phyloP scores from a whole-genome alignment of 495 filamentous ascomycete genomes.

The Staphylotrichum tortipilum region DNA sequence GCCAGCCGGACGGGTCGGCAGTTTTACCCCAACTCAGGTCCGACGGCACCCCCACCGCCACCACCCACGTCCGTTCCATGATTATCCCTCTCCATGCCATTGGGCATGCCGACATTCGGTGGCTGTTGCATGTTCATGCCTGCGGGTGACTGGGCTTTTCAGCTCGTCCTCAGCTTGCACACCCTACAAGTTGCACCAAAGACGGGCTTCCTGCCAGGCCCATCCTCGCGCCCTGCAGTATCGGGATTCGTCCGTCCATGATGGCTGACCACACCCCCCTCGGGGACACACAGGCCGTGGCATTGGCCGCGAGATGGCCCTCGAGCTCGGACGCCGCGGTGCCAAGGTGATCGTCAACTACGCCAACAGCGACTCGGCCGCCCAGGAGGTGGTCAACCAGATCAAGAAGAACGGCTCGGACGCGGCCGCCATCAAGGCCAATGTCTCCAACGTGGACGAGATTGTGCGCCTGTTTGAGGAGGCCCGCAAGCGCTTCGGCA shows the following conservation, averaged over 20 bases:
- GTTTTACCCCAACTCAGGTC: slow-evolving; percentile 31
- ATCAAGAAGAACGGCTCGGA: slow-evolving; percentile 51
- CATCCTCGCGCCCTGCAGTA: too few species aligned
- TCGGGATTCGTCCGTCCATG: too few species aligned
- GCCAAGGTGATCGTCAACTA: slow-evolving; percentile 75
- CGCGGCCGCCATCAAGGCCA: slow-evolving; percentile 63
- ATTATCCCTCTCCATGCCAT: too few species aligned
- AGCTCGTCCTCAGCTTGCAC: too few species aligned
- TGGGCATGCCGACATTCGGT: too few species aligned
- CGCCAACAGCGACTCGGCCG: slow-evolving; percentile 49
- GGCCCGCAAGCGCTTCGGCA: slow-evolving; percentile 51
- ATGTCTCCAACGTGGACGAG: slow-evolving; percentile 59
- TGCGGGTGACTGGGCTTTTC: too few species aligned
- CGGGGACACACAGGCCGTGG: slow-evolving; percentile 46
- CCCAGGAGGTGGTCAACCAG: slow-evolving; percentile 52
- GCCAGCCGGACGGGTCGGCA: slow-evolving; percentile 11
- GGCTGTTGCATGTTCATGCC: too few species aligned
- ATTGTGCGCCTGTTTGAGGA: slow-evolving; percentile 45
- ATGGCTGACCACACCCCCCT: background rate
- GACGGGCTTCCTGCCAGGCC: too few species aligned
- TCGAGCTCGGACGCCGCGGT: slow-evolving; percentile 69
- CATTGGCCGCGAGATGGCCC: slow-evolving; percentile 67
- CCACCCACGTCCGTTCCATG: too few species aligned
- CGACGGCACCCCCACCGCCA: slow-evolving; percentile 15
- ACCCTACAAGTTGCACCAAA: too few species aligned